These are phyloP conservation scores for Xylaria sp. DNA, from an alignment of 2,329 filamentous ascomycete species.

Conservation along the genomic window DNA sequence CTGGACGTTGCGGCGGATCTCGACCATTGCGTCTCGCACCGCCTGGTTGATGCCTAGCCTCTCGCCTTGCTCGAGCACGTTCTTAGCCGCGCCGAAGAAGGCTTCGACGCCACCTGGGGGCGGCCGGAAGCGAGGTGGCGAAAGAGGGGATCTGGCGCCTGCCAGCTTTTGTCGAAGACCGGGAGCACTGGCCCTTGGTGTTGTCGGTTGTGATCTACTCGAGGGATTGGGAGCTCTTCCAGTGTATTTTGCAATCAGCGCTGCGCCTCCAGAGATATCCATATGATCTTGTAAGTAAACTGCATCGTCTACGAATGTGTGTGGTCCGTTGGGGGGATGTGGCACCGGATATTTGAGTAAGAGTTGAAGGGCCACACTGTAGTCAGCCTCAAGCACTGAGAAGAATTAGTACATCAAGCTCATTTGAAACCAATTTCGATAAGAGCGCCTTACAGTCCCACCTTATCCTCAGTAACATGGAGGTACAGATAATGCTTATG, in stretches of 20 bases:
- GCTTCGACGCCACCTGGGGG: slow-evolving; percentile 68
- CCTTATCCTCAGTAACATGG: slow-evolving; percentile 89
- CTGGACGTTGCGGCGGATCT: slow-evolving; percentile 79
- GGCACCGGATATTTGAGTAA: slow-evolving; percentile 83
- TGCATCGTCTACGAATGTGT: slow-evolving; percentile 86
- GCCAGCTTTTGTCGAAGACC: slow-evolving; percentile 50
- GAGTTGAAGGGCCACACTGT: slow-evolving; percentile 81
- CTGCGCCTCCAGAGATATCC: slow-evolving; percentile 63
- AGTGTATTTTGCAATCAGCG: slow-evolving; percentile 75
- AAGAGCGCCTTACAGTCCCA: slow-evolving; percentile 72
- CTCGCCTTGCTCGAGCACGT: slow-evolving; percentile 74
- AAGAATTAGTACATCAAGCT: slow-evolving; percentile 35
- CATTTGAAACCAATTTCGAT: neutral
- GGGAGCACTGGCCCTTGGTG: slow-evolving; percentile 45
- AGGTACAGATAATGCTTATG: slow-evolving; percentile 88
- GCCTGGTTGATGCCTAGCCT: slow-evolving; percentile 81
- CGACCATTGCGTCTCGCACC: slow-evolving; percentile 79
- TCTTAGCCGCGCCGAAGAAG: slow-evolving; percentile 75
- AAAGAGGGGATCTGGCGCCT: slow-evolving; percentile 53
- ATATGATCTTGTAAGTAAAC: slow-evolving; percentile 73
- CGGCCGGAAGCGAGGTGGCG: slow-evolving; percentile 56
- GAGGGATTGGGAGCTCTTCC: slow-evolving; percentile 53
- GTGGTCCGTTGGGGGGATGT: slow-evolving; percentile 65
- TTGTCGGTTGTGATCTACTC: slow-evolving; percentile 39
- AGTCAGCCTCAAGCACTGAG: slow-evolving; percentile 82